Evolutionary conservation across 176 grass and related monocot species (phyloP).

Genomic region (Aegilops bicornis): DNA sequence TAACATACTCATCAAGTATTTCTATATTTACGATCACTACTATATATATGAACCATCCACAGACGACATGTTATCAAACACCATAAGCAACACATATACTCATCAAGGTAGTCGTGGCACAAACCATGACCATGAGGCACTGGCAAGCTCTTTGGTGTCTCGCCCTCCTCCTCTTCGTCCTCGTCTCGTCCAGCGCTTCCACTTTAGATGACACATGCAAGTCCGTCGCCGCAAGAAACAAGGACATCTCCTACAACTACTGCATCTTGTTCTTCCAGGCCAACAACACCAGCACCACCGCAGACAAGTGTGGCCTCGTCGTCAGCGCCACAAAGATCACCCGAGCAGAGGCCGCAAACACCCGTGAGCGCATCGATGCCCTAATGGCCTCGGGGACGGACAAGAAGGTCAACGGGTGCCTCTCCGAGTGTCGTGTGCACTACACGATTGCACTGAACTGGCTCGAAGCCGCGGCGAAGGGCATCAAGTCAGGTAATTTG

Average conservation of each 20-base stretch:
- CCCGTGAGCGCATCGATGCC: slow-evolving; percentile 11
- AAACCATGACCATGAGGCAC: slow-evolving; percentile 18
- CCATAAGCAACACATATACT: neutral
- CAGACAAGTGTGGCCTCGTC: slow-evolving; percentile 44
- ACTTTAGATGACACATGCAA: slow-evolving; percentile 59
- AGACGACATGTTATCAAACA: no score
- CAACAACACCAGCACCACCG: slow-evolving; percentile 12
- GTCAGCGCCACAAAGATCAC: slow-evolving; percentile 31
- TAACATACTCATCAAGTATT: no score
- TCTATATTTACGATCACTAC: no score
- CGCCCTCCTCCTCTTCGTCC: slow-evolving; percentile 15
- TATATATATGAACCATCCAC: neutral
- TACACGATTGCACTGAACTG: slow-evolving; percentile 28
- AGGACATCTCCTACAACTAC: slow-evolving; percentile 29
- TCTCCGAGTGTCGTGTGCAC: slow-evolving; percentile 25
- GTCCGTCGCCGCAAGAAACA: slow-evolving; percentile 7
- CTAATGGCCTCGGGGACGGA: slow-evolving; percentile 40
- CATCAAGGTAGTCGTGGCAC: neutral
- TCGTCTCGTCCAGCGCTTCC: neutral
- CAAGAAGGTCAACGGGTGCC: neutral
- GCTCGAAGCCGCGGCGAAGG: slow-evolving; percentile 1
- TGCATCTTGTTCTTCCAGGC: slow-evolving; percentile 56
- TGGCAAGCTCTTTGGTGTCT: slow-evolving; percentile 1
- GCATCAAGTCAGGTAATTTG: neutral
- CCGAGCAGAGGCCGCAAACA: slow-evolving; percentile 1